Base-by-base conservation (phyloP, 1,139 yeast species). In the Blastobotrys niveus region DNA sequence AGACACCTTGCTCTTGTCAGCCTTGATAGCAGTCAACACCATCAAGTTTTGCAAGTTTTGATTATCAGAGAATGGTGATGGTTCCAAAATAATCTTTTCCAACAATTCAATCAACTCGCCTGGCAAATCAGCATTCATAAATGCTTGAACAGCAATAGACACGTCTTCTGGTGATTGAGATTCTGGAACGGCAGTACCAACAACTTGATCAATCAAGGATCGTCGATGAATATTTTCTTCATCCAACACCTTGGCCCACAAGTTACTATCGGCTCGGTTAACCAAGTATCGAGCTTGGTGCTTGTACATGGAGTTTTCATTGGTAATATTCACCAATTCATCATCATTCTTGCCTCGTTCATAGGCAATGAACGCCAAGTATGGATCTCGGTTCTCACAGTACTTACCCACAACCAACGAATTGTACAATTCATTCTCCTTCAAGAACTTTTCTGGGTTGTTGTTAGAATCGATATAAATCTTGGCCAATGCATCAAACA, bases 311-410 rank as follows among this genome's bases (percentile, higher is more conserved):
- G 93, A 80, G 67, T 91, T 91, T 62, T 93, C 98, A 63, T 91
- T 91, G 56, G 98, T 91, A 64, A 91, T 88, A 60, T 79, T 74
- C 59, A 91, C 79, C 61, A 91, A 77, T 66, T 91, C 98, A 50
- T 74, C 82, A 64, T 91, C 96, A 60, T 91, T 89, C 47, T 77
- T 74, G 63, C 99, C 99, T 70, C 88, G 89, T 52, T 94, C 94
- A 66, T 91, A 91, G 45, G 96, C 94, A 68, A 91, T 91, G 66
- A 87, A 91, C 17, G 98, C 99, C 65, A 91, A 74, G 70, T 87
- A 91, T 50, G 99, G 99, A 62, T 91, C 99, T 67, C 98, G 83
- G 79, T 87, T 91, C 68, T 93, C 99, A 76, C 99, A 93, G 73
- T 91, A 91, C 64, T 82, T 88, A 74, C 98, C 99, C 57, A 91